These are phyloP conservation scores for Mrakia gelida DNA, from an alignment of 768 basidiomycete genomes.

Conservation along the genomic window DNA sequence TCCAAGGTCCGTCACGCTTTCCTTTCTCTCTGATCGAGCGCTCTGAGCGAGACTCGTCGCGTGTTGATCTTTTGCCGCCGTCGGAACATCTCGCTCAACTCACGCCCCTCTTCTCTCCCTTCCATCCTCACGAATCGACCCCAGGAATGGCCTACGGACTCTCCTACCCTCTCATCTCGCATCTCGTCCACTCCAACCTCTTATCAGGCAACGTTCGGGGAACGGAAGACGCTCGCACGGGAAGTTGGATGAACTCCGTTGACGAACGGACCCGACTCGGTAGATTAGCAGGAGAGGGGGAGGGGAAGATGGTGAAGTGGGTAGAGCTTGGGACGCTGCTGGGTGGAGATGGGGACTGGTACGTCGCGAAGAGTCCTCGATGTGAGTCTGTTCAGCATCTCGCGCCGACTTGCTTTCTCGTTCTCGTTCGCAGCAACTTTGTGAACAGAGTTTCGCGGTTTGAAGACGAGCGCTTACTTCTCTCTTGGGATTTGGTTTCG, in stretches of 20 bases:
- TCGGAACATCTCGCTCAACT: too few species aligned
- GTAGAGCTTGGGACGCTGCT: neutral
- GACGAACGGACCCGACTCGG: neutral
- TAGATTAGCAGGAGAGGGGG: constrained; percentile 33
- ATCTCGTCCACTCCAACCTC: constrained; percentile 11
- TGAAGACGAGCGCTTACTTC: too few species aligned
- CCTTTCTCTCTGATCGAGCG: too few species aligned
- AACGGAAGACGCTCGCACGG: neutral
- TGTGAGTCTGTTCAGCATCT: too few species aligned
- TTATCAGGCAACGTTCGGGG: neutral
- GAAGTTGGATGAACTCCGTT: neutral
- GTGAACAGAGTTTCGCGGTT: too few species aligned
- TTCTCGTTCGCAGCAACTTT: too few species aligned
- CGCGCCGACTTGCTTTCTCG: too few species aligned
- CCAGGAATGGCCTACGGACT: neutral
- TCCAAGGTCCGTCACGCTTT: neutral
- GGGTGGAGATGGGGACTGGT: constrained; percentile 9
- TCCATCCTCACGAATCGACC: too few species aligned
- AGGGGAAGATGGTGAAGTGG: neutral
- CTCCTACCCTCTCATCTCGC: constrained; percentile 6
- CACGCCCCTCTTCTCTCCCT: too few species aligned
- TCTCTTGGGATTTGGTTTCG: neutral
- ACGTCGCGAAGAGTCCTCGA: neutral
- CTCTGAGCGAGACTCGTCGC: too few species aligned
- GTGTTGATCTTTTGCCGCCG: too few species aligned